Percentiles rank a stretch among this genome's conserved stretches.
Conservation (phyloP, 176 grass and related monocot species). For the Eragrostis nindensis region DNA sequence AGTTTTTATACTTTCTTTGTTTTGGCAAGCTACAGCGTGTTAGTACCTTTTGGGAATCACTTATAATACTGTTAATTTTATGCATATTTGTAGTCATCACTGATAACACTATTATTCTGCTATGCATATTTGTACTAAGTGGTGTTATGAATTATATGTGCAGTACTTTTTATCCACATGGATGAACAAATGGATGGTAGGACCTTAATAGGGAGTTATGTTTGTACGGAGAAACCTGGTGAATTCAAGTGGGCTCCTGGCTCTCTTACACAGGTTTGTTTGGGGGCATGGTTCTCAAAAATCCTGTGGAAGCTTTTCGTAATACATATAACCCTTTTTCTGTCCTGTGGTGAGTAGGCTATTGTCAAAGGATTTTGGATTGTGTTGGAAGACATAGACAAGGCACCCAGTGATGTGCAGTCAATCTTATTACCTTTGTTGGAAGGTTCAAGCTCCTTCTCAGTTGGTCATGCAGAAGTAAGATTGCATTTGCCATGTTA, state of each 20-base stretch:
- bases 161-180: slow-evolving; percentile 93
- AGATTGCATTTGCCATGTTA: slow-evolving; percentile 24
- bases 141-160: slow-evolving; percentile 41
- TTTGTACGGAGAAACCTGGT: slow-evolving; percentile 85
- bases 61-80: slow-evolving; percentile 10
- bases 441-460: slow-evolving; percentile 80
- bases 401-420: slow-evolving; percentile 87
- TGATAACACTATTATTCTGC: slow-evolving; percentile 1
- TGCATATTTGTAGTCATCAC: slow-evolving; percentile 10
- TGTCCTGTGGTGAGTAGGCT: slow-evolving; percentile 48
- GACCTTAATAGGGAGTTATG: slow-evolving; percentile 85
- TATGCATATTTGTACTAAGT: slow-evolving; percentile 19
- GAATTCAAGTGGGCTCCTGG: slow-evolving; percentile 96
- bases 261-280: slow-evolving; percentile 88
- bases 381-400: slow-evolving; percentile 97
- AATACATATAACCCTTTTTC: slow-evolving; percentile 16
- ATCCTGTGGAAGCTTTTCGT: not conserved
- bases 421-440: slow-evolving; percentile 86
- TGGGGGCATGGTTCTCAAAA: not conserved
- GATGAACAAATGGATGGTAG: slow-evolving; percentile 96
- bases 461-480: slow-evolving; percentile 86
- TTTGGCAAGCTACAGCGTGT: slow-evolving; percentile 13
- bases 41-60: not conserved
- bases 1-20: not conserved
- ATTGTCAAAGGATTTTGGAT: slow-evolving; percentile 91